A percentile compares a stretch with the other conserved stretches of the same genome.
Conservation (phyloP, 225 moss, liverwort and hornwort genomes). For the Antitrichia curtipendula region DNA sequence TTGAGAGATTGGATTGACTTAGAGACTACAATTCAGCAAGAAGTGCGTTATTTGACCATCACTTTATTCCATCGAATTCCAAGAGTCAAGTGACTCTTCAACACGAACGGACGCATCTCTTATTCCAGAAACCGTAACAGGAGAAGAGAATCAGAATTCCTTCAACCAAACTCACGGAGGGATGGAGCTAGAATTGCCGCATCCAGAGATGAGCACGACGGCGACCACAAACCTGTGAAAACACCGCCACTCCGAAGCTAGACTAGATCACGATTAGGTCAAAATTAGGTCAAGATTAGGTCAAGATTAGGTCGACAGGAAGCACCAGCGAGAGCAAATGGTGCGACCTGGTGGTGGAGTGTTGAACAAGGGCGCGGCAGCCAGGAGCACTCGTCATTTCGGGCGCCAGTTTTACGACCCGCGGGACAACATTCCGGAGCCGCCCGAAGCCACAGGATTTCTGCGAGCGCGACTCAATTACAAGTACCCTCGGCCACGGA, state of each 20-base stretch:
- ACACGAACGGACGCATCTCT: neutral
- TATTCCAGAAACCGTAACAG: neutral
- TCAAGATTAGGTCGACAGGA: neutral
- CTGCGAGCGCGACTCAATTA: neutral
- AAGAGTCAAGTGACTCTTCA: neutral
- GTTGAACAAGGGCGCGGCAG: conserved; percentile 5
- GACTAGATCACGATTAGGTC: neutral
- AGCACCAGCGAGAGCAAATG: neutral
- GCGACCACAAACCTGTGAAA: neutral
- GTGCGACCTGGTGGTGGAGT: neutral
- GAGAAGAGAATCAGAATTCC: neutral
- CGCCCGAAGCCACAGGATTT: neutral
- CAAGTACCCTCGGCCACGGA: conserved; percentile 12
- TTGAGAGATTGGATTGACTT: neutral
- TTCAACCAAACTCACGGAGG: neutral
- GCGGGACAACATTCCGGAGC: neutral
- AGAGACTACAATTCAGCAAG: too few relatives aligned
- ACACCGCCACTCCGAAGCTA: neutral
- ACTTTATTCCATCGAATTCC: neutral
- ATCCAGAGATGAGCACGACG: neutral
- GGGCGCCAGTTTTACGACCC: conserved; percentile 21
- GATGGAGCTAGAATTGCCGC: neutral
- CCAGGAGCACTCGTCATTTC: neutral
- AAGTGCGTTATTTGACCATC: too few relatives aligned
- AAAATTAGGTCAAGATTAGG: neutral